Base-by-base conservation (phyloP, 495 filamentous ascomycete species). In the Chaetomium fimeti region DNA sequence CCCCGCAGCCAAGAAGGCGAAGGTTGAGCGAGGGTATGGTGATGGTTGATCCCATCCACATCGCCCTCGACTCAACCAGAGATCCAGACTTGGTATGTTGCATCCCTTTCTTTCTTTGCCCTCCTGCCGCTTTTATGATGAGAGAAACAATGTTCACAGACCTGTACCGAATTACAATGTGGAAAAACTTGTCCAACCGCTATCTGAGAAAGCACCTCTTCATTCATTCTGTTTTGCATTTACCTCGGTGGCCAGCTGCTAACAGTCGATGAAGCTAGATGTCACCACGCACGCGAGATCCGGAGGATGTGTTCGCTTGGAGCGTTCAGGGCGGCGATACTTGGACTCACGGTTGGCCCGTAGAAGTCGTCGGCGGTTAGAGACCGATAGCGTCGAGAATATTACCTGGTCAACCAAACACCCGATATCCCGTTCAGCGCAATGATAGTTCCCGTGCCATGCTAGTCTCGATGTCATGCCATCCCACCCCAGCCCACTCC, bases 161-260 rank as follows among this genome's bases (percentile, higher is more conserved):
- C 88, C 88, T 91, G 88, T 87, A 88, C 88, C 82, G 85, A 91
- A 71, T 68, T 54, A 66, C 72, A 71, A 82, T 89, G 84, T 86
- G 81, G 82, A 83, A 73, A 73, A 73, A 53, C 77, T 83, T 85
- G 83, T 86, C 84, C 88, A 90, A 90, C 87, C 88, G 87, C 87
- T 90, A 84, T 89, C 88, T 91, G 87, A 90, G 77, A 76, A 66
- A 71, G 63, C 45, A 68, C 52, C 61, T 45, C 45, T 56, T 54
- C 32, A 29, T 60, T 20, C 40, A 57, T 27, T 11, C 62, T 22
- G 42, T 53, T 53, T 59, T 61, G 27, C 59, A 60, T 66, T 47
- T 32, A 7, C 20, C 62, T 59, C 47, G 52, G 36, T 36, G 29
- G 0, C 29, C 60, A 64, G 62, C 45, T 61, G 63, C 74, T 76